Base-by-base conservation (phyloP, 176 grass and related monocot species). In the Rhynchospora pubera region DNA sequence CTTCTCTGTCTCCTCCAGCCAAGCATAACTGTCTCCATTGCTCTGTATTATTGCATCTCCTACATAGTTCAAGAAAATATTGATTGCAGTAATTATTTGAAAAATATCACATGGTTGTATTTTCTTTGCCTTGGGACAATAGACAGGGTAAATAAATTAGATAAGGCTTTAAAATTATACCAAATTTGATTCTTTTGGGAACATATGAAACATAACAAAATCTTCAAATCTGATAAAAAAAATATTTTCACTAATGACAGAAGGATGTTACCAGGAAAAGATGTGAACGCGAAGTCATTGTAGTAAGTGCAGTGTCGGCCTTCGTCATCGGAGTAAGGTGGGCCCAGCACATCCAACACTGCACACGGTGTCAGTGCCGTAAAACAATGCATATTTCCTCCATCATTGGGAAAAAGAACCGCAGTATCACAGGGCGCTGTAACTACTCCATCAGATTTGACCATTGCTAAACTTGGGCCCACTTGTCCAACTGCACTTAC, bases 351-450 rank as follows among this genome's bases (percentile, higher is more conserved):
- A 77, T 94, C 92, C 39, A 94, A 83, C 65, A 94, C 83, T 8
- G 87, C 92, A 91, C 92, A 94, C 24, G 83, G 73, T n/a, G 83
- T 81, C 3, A 70, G 72, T 85, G 92, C 89, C 1, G 85, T 91
- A 58, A 94, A 94, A 76, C 92, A 84, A 71, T 94, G 92, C 66
- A 89, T 81, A 69, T 94, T 94, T 16, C 92, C 92, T 67, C 92
- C 92, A 8, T 83, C 83, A 60, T 84, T 82, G 0, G 92, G 89
- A 83, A 89, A 91, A 78, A 89, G 75, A 46, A 94, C 48, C 0
- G 52, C 80, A 21, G 92, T 87, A 84, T 89, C 92, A 59, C 89
- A 86, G 47, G 89, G 92, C 75, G 92, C 85, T 55, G 63, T 89
- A 65, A 94, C 82, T 57, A 84, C 61, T 19, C 47, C 80, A 82